Base-by-base conservation (phyloP, 2,329 filamentous ascomycete genomes). In the Monosporascus sp. region DNA sequence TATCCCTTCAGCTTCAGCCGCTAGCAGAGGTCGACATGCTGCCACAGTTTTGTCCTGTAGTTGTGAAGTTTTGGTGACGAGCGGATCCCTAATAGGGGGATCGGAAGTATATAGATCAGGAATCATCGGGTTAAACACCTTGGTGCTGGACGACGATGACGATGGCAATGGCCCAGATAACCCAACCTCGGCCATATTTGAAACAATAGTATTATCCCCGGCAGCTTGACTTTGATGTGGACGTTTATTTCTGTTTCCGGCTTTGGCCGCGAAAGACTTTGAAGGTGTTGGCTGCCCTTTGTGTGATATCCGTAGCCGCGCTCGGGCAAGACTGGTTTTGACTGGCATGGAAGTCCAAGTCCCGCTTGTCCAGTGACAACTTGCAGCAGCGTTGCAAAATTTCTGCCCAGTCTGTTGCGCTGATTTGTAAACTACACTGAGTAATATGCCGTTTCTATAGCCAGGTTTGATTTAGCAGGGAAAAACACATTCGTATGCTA, bases 21-120 rank as follows among this genome's bases (percentile, higher is more conserved):
- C 74, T 73, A 96, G 76, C 59, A 85, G 87, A 1, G 87, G 86
- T 31, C 91, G 72, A 63, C 89, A 89, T 63, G 81, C 79, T 38
- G 82, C 71, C 52, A 90, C 74, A 0, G 88, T 93, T 52, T 82
- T 75, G 54, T 87, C 79, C 70, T 96, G 90, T 27, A 82, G 68
- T 49, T 71, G 67, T 1, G 88, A 91, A 24, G 88, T 89, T 55
- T 81, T 74, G 5, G 91, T 94, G 48, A 73, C 67, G 49, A 92
- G 76, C 17, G 65, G 58, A 65, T 96, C 91, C 52, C 74, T 76
- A 60, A 96, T 81, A 19, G 77, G 76, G 14, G 88, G 86, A 41
- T 72, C 71, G 17, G 68, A 70, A 7, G 76, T 81, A 69, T 86
- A 88, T 52, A 88, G 70, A 47, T 74, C 72, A 19, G 84, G 82